phyloP scores from a whole-genome alignment of 768 basidiomycete species.

The Strobilomyces confusus region DNA sequence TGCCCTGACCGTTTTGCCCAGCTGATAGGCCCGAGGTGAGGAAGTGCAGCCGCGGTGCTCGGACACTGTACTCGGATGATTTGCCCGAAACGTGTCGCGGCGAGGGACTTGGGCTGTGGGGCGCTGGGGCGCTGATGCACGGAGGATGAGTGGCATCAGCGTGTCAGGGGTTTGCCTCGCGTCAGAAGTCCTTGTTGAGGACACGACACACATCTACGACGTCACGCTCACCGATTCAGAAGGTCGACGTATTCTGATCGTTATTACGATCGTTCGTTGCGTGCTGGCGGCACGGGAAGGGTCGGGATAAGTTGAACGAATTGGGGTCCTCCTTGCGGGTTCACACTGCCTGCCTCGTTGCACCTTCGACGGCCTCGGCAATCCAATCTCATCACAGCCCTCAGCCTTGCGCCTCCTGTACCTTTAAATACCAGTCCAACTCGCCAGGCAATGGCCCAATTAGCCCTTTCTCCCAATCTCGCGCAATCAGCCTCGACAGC shows the following conservation, averaged over 20 bases:
- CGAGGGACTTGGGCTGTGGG: not conserved
- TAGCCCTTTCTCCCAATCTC: conserved; percentile 4
- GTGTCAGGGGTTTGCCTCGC: not conserved
- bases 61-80: not conserved
- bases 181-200: not conserved
- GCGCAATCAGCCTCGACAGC: not conserved
- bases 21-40: no score
- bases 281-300: not conserved
- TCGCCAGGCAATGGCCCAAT: conserved; percentile 10
- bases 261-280: no score
- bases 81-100: not conserved
- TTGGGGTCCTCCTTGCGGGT: not conserved
- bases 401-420: conserved; percentile 11
- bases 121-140: no score
- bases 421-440: conserved; percentile 24
- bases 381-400: conserved; percentile 4
- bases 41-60: no score
- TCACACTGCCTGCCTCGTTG: conserved; percentile 21
- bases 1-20: no score
- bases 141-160: no score
- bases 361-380: conserved; percentile 5
- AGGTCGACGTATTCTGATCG: not conserved
- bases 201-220: not conserved
- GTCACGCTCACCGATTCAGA: not conserved
- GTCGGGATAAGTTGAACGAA: not conserved